Evolutionary conservation across 768 basidiomycete species (phyloP).

Genomic region (Russula sp.): DNA sequence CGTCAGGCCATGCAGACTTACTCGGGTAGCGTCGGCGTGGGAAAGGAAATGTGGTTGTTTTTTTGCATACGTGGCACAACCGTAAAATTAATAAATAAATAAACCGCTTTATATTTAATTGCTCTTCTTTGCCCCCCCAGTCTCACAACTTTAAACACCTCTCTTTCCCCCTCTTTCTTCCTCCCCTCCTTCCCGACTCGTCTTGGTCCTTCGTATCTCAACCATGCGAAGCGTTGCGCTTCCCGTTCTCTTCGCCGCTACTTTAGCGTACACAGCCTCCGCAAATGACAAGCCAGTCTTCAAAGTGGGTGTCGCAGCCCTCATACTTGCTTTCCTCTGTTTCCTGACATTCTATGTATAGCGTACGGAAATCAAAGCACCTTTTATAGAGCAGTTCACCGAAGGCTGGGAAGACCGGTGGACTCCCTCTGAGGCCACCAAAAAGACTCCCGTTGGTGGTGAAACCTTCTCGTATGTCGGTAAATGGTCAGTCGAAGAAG

Average conservation of each 20-base stretch:
- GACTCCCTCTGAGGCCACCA: slow-evolving; percentile 95
- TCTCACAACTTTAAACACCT: slow-evolving; percentile 15
- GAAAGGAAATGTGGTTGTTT: slow-evolving; percentile 26
- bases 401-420: slow-evolving; percentile 86
- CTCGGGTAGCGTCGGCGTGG: slow-evolving; percentile 43
- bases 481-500: slow-evolving; percentile 93
- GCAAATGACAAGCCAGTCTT: slow-evolving; percentile 59
- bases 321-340: not conserved
- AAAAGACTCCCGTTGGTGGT: slow-evolving; percentile 92
- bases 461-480: slow-evolving; percentile 98
- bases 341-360: slow-evolving; percentile 28
- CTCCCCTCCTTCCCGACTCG: slow-evolving; percentile 27
- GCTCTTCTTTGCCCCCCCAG: slow-evolving; percentile 21
- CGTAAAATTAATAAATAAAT: slow-evolving; percentile 22
- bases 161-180: slow-evolving; percentile 35
- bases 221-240: slow-evolving; percentile 85
- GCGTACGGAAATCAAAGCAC: slow-evolving; percentile 73
- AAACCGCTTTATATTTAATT: slow-evolving; percentile 24
- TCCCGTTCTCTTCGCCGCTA: slow-evolving; percentile 53
- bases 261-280: slow-evolving; percentile 56
- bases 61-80: slow-evolving; percentile 38
- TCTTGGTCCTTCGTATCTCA: slow-evolving; percentile 59
- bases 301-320: slow-evolving; percentile 36
- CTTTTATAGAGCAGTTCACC: slow-evolving; percentile 96
- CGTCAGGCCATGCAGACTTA: slow-evolving; percentile 92